Base-by-base conservation (phyloP, 2,329 filamentous ascomycete species). In the Metarhizium guizhouense region DNA sequence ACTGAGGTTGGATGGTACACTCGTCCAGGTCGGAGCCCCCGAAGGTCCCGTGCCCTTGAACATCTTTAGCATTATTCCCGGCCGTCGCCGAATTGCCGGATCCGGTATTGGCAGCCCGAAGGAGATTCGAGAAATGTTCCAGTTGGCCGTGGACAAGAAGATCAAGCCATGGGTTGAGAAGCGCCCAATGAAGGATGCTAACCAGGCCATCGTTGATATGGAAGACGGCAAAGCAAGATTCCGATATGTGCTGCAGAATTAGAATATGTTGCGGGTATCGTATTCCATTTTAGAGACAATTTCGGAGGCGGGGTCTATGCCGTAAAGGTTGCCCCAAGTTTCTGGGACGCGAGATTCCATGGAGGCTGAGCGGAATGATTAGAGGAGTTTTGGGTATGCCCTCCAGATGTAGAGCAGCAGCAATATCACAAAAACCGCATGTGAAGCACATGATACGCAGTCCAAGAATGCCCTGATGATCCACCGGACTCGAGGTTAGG, bases 51-150 rank as follows among this genome's bases (percentile, higher is more conserved):
- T 64, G 25, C 45, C 57, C 3, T 5, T 67, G 6, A 4, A 36
- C 2, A 40, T 60, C 3, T 80, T 77, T 58, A 69, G 76, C 18
- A 66, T 88, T 61, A 82, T 86, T 48, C 69, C 67, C 47, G 83
- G 81, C 61, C 76, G 79, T 6, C 67, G 74, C 25, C 75, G 73
- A 59, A 65, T 83, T 36, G 75, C 74, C 0, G 79, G 78, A 3
- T 68, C 67, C 11, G 52, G 60, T 18, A 68, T 82, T 58, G 79
- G 81, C 3, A 73, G 73, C 34, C 80, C 81, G 0, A 67, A 66
- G n/a, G 77, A 85, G 62, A 84, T 85, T 51, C 70, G 75, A 52
- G 77, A 82, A 58, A 85, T 85, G 82, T 63, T 85, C 53, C 60
- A 76, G 54, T 72, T 85, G 57, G 81, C 77, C 8, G 80, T 74